These are phyloP conservation scores for Mollisiaceae sp. DNA, from an alignment of 2,329 filamentous ascomycete genomes.

Conservation along the genomic window DNA sequence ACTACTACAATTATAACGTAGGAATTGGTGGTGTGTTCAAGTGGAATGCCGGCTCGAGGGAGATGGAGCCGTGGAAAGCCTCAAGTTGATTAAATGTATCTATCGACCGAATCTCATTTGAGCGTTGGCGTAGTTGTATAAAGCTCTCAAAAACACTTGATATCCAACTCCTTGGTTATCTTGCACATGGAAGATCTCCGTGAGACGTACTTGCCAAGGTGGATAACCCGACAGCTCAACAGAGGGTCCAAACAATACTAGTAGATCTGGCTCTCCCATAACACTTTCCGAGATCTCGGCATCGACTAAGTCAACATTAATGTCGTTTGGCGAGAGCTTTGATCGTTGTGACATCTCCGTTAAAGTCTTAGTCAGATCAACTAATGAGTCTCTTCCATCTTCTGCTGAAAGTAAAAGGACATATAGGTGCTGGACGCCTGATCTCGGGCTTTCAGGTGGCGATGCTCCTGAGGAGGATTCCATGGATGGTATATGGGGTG, in stretches of 20 bases:
- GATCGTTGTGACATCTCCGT: slow-evolving; percentile 92
- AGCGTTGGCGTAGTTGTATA: slow-evolving; percentile 84
- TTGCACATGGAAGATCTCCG: slow-evolving; percentile 84
- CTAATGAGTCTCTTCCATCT: slow-evolving; percentile 90
- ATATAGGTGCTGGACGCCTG: slow-evolving; percentile 51
- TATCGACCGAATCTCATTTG: slow-evolving; percentile 74
- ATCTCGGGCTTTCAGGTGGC: slow-evolving; percentile 46
- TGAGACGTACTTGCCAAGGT: slow-evolving; percentile 93
- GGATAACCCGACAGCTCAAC: slow-evolving; percentile 90
- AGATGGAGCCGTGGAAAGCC: slow-evolving; percentile 44
- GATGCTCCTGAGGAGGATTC: slow-evolving; percentile 53
- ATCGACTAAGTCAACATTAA: slow-evolving; percentile 85
- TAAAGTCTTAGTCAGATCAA: slow-evolving; percentile 93
- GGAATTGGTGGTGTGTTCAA: slow-evolving; percentile 70
- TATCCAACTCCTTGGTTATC: slow-evolving; percentile 89
- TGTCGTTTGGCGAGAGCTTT: slow-evolving; percentile 81
- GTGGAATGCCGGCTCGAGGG: slow-evolving; percentile 64
- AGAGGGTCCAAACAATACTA: slow-evolving; percentile 84
- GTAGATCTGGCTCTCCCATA: slow-evolving; percentile 86
- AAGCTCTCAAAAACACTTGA: slow-evolving; percentile 85
- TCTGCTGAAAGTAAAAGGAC: slow-evolving; percentile 85
- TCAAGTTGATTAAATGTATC: slow-evolving; percentile 18
- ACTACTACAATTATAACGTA: slow-evolving; percentile 86
- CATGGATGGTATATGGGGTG: slow-evolving; percentile 70
- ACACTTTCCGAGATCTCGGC: slow-evolving; percentile 81